Conservation (phyloP, 345 rosid species). For the Pistacia vera region DNA sequence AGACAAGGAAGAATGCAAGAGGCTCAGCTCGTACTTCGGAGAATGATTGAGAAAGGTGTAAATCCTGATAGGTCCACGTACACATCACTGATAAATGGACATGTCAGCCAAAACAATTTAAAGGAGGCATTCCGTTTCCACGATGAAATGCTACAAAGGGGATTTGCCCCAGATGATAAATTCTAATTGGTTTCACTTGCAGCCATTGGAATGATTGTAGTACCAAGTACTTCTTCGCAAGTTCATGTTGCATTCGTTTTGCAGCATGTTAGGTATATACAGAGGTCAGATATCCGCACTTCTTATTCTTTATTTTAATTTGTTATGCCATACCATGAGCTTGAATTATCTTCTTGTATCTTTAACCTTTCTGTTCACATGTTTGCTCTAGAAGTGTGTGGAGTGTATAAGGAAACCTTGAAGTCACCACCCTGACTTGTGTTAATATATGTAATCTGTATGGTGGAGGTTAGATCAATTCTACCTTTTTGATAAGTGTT, state of each 20-base stretch:
- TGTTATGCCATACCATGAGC: neutral
- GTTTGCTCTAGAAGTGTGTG: neutral
- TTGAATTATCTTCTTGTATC: neutral
- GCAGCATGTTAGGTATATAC: neutral
- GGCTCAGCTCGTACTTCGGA: constrained; percentile 57
- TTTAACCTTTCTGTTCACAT: neutral
- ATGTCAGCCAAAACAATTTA: constrained; percentile 68
- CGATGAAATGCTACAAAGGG: constrained; percentile 81
- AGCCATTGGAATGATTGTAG: neutral
- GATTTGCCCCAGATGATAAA: constrained; percentile 77
- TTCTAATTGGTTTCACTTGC: constrained; percentile 27
- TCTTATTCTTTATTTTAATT: neutral
- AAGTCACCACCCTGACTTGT: neutral
- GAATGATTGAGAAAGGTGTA: constrained; percentile 69
- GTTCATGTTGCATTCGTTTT: neutral
- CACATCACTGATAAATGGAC: constrained; percentile 76
- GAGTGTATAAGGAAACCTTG: neutral
- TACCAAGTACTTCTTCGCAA: neutral
- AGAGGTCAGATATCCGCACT: constrained; percentile 2
- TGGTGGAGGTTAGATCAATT: constrained; percentile 1
- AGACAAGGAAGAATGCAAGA: constrained; percentile 76
- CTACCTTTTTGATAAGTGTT: neutral
- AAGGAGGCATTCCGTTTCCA: constrained; percentile 82
- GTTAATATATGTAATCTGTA: neutral
- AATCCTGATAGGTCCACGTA: constrained; percentile 69